Percentiles rank a stretch among this genome's conserved stretches.
Evolutionary conservation across 2,329 filamentous ascomycete species (phyloP).

Genomic region (Cyanodermella asteris): DNA sequence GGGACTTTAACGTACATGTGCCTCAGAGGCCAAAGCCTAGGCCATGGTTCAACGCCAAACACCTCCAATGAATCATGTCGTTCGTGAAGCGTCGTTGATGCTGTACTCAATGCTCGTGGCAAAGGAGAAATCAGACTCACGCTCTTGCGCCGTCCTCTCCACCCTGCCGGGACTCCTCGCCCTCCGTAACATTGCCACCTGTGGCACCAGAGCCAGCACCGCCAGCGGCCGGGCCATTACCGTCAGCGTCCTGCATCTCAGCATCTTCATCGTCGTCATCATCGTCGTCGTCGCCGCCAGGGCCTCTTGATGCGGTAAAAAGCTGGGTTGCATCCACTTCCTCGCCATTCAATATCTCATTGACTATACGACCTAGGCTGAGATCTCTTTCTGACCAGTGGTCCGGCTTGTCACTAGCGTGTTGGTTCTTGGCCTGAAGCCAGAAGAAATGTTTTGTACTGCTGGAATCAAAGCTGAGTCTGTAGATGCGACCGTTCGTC

Average conservation of each 20-base stretch:
- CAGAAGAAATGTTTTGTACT: slow-evolving; percentile 87
- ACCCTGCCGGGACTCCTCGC: slow-evolving; percentile 68
- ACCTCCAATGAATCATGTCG: slow-evolving; percentile 1
- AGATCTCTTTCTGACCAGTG: slow-evolving; percentile 71
- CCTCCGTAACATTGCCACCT: slow-evolving; percentile 78
- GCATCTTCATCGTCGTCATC: slow-evolving; percentile 42
- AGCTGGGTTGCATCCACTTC: slow-evolving; percentile 72
- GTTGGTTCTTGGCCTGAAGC: slow-evolving; percentile 80
- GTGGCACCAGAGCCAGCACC: slow-evolving; percentile 63
- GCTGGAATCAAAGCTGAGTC: slow-evolving; percentile 81
- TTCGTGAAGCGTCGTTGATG: background rate
- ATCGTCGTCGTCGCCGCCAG: slow-evolving; percentile 24
- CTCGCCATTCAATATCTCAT: slow-evolving; percentile 67
- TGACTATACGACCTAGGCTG: slow-evolving; percentile 72
- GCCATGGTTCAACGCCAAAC: background rate
- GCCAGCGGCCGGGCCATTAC: slow-evolving; percentile 35
- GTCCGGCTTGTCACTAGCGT: slow-evolving; percentile 43
- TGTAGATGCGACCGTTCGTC: slow-evolving; percentile 72
- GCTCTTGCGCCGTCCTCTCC: slow-evolving; percentile 95
- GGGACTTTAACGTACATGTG: slow-evolving; percentile 1
- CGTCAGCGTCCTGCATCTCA: slow-evolving; percentile 54
- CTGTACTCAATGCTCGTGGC: slow-evolving; percentile 2
- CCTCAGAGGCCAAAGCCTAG: slow-evolving; percentile 2
- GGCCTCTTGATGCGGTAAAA: slow-evolving; percentile 46
- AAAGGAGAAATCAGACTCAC: slow-evolving; percentile 52